Percentiles rank a stretch among this genome's conserved stretches.
These are phyloP conservation scores for Elsinoe perseae DNA, from an alignment of 2,329 filamentous ascomycete genomes.

Conservation along the genomic window DNA sequence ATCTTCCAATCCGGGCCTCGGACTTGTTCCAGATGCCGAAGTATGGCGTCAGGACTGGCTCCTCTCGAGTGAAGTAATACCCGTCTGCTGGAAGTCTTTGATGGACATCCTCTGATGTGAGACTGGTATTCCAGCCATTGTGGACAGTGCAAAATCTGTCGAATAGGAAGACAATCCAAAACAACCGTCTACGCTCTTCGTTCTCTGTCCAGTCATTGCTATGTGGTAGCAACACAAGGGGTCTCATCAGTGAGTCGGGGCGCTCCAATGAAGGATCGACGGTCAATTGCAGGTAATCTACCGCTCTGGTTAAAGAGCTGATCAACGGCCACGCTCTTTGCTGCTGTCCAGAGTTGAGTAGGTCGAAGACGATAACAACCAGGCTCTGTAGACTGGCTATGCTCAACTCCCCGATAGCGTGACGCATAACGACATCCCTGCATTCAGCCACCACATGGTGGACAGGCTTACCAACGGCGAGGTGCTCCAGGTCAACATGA, in stretches of 20 bases:
- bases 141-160: not conserved
- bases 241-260: not conserved
- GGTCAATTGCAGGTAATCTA: slow-evolving; percentile 8
- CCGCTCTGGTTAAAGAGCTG: slow-evolving; percentile 7
- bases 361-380: slow-evolving; percentile 1
- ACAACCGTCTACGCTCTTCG: slow-evolving; percentile 25
- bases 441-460: not conserved
- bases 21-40: slow-evolving; percentile 10
- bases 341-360: slow-evolving; percentile 3
- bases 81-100: not conserved
- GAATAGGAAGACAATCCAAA: slow-evolving; percentile 8
- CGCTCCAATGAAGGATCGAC: not conserved
- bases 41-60: not conserved
- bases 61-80: slow-evolving; percentile 2
- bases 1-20: not conserved
- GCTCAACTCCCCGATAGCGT: slow-evolving; percentile 5
- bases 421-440: not conserved
- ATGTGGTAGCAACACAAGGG: not conserved
- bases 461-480: not conserved
- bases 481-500: not conserved
- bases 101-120: slow-evolving; percentile 4
- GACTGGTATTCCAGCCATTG: slow-evolving; percentile 4
- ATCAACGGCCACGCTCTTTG: slow-evolving; percentile 9
- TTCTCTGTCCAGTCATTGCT: slow-evolving; percentile 27
- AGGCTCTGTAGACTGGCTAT: slow-evolving; percentile 9